Evolutionary conservation across 257 asterid species (phyloP), one percentile per base, ranked within the genome.

Genomic region (Nicotiana tabacum): DNA sequence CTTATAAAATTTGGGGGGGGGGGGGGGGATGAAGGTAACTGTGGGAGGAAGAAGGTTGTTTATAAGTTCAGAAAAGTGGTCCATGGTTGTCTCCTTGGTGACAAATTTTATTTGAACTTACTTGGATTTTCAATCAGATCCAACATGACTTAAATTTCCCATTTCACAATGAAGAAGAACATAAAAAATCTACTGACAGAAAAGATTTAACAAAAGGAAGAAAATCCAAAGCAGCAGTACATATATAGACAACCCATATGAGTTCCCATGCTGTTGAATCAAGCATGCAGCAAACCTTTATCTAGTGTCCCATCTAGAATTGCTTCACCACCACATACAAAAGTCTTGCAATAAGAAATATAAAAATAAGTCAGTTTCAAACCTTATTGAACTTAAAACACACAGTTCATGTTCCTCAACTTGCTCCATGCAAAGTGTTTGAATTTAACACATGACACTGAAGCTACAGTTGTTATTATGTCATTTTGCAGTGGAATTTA

Each of bases 221-320:
- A 60, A 76, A 66, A 29, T 33, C 37, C 18, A 83, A 68, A 76
- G 82, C 15, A 81, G 80, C 51, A 89, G 84, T 67, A 74, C 62
- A 69, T 85, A 78, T 21, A 67, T 58, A 87, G 89, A 88, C 97
- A 92, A 74, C 88, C 90, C 95, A 92, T 91, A 93, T 92, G 98
- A 88, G 89, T 62, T 83, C 97, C 98, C 97, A 92, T 91, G 91
- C 92, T 87, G 89, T 83, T 82, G 83, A 85, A 82, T 82, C 88
- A 88, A 84, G 85, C 89, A 81, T 87, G 85, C 87, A 85, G 85
- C 83, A 86, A 82, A 46, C 84, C 82, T 80, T 84, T 81, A 86
- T 85, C 85, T 84, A 78, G 82, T 87, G 86, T 86, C 92, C 94
- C 89, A 86, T 88, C 79, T 61, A 85, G 66, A 82, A 77, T 68